Evolutionary conservation across 2,329 filamentous ascomycete genomes (phyloP).

Genomic region (Sclerotinia borealis): DNA sequence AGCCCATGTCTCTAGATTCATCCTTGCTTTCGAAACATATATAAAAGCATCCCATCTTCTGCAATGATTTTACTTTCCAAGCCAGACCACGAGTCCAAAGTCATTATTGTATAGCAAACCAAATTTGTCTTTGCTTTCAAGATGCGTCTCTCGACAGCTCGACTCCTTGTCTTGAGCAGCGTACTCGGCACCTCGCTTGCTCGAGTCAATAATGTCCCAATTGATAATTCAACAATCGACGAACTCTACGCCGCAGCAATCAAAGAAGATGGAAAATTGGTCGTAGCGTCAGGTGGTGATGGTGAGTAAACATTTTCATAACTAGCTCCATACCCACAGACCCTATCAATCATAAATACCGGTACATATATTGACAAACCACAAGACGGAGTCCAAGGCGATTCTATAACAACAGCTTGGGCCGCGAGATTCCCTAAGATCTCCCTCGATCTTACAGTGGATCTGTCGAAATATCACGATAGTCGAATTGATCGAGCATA

Average conservation of each 20-base stretch:
- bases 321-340: not conserved
- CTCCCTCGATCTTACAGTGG: slow-evolving; percentile 36
- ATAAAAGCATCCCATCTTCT: not conserved
- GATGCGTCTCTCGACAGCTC: not conserved
- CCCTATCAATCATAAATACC: not conserved
- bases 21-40: not conserved
- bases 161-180: not conserved
- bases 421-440: not conserved
- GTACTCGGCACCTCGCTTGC: not conserved
- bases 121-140: not conserved
- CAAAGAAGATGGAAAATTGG: not conserved
- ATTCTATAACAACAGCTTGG: not conserved
- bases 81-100: not conserved
- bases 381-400: not conserved
- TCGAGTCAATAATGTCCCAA: not conserved
- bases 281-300: slow-evolving; percentile 1
- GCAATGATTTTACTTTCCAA: not conserved
- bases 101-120: not conserved
- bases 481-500: slow-evolving; percentile 42
- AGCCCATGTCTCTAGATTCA: too few species aligned
- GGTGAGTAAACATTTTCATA: not conserved
- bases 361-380: not conserved
- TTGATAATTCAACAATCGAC: not conserved
- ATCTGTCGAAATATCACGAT: slow-evolving; percentile 50
- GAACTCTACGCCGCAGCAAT: not conserved